These are phyloP conservation scores for Marasmius fiardii DNA, from an alignment of 1,284 basidiomycete species.

Conservation along the genomic window DNA sequence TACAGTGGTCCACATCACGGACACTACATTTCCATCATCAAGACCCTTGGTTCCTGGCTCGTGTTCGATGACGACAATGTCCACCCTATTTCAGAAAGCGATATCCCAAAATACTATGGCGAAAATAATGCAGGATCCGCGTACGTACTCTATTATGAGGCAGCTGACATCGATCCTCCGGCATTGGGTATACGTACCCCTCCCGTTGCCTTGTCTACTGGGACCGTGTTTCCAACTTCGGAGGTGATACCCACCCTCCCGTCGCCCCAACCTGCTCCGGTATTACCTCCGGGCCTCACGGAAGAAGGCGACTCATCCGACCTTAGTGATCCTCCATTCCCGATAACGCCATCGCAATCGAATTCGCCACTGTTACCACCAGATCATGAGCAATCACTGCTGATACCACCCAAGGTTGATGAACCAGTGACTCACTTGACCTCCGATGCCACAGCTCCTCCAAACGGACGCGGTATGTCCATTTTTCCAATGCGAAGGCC, in stretches of 20 bases:
- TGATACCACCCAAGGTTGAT: slow-evolving; percentile 1
- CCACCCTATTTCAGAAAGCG: slow-evolving; percentile 81
- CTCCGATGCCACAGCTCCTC: background rate
- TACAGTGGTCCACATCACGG: slow-evolving; percentile 91
- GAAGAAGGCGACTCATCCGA: slow-evolving; percentile 31
- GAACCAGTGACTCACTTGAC: background rate
- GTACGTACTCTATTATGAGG: slow-evolving; percentile 98
- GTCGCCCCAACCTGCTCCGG: slow-evolving; percentile 21
- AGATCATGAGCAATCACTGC: slow-evolving; percentile 17
- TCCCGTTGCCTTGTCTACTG: slow-evolving; percentile 14
- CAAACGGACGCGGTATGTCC: slow-evolving; percentile 1
- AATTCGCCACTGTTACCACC: slow-evolving; percentile 17
- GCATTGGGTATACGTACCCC: slow-evolving; percentile 59
- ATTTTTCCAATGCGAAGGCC: background rate
- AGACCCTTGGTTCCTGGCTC: slow-evolving; percentile 83
- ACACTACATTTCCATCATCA: slow-evolving; percentile 95
- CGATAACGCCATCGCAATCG: slow-evolving; percentile 20
- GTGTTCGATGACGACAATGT: slow-evolving; percentile 96
- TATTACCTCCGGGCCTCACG: slow-evolving; percentile 52
- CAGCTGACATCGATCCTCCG: slow-evolving; percentile 76
- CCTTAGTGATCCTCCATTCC: slow-evolving; percentile 29
- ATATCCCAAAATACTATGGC: slow-evolving; percentile 94
- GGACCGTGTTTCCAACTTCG: slow-evolving; percentile 19
- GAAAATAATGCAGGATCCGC: slow-evolving; percentile 88
- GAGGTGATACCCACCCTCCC: slow-evolving; percentile 20